Percentiles rank a stretch among this genome's conserved stretches.
phyloP scores from a whole-genome alignment of 2,329 filamentous ascomycete species.

The Fusarium sp. region DNA sequence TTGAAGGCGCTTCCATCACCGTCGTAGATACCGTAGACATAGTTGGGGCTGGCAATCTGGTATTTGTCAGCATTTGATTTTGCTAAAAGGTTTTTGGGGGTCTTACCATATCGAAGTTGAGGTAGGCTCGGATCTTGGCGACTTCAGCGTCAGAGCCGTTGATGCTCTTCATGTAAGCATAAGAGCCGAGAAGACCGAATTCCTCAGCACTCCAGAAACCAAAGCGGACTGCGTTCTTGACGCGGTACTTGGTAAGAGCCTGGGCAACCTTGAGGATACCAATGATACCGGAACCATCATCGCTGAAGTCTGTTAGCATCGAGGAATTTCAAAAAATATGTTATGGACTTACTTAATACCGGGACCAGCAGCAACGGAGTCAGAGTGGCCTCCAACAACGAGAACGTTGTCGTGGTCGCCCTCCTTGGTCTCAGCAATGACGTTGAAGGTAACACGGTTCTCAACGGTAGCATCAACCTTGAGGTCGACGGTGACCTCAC shows the following conservation, averaged over 20 bases:
- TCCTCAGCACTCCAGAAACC: slow-evolving; percentile 65
- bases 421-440: slow-evolving; percentile 60
- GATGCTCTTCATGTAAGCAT: slow-evolving; percentile 57
- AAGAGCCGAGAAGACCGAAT: slow-evolving; percentile 61
- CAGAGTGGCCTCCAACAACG: slow-evolving; percentile 59
- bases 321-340: not conserved
- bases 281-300: slow-evolving; percentile 67
- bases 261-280: slow-evolving; percentile 59
- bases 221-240: slow-evolving; percentile 62
- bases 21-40: slow-evolving; percentile 65
- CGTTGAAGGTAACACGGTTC: slow-evolving; percentile 60
- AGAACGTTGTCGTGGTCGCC: slow-evolving; percentile 62
- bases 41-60: slow-evolving; percentile 60
- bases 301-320: slow-evolving; percentile 43
- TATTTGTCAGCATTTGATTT: not conserved
- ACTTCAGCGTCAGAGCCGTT: slow-evolving; percentile 57
- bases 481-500: slow-evolving; percentile 48
- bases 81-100: rapidly evolving
- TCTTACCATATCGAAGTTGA: slow-evolving; percentile 67
- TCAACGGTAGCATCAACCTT: slow-evolving; percentile 61
- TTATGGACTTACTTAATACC: slow-evolving; percentile 63
- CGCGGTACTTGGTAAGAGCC: slow-evolving; percentile 54
- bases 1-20: slow-evolving; percentile 71
- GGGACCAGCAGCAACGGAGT: slow-evolving; percentile 60
- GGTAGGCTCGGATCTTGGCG: slow-evolving; percentile 62